These are phyloP conservation scores for Arachnopeziza araneosa DNA, from an alignment of 2,329 filamentous ascomycete genomes.

Conservation along the genomic window DNA sequence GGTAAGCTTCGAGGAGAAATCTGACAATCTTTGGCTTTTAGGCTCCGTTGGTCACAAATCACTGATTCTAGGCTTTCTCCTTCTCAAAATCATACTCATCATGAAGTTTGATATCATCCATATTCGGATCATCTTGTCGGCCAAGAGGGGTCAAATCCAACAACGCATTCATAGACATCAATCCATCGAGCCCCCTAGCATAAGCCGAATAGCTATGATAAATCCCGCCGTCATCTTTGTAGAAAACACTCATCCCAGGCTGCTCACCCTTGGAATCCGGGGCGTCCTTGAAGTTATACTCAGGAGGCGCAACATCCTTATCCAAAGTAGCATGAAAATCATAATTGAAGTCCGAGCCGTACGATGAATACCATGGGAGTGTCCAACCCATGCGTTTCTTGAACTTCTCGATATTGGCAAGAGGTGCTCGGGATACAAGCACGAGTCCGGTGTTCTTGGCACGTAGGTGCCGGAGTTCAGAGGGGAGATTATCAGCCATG, in stretches of 20 bases:
- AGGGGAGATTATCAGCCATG: constrained; percentile 35
- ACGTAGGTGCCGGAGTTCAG: constrained; percentile 32
- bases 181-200: constrained; percentile 30
- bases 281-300: constrained; percentile 13
- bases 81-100: constrained; percentile 14
- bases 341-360: constrained; percentile 35
- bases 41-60: too few species aligned
- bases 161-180: constrained; percentile 28
- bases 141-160: constrained; percentile 34
- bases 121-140: constrained; percentile 23
- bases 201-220: constrained; percentile 37
- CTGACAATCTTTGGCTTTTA: background rate
- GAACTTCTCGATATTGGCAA: constrained; percentile 34
- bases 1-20: background rate
- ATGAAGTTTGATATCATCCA: constrained; percentile 13
- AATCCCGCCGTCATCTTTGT: constrained; percentile 28
- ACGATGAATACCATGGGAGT: constrained; percentile 37
- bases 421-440: constrained; percentile 35
- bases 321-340: constrained; percentile 36
- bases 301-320: constrained; percentile 20
- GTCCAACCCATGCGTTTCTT: constrained; percentile 36
- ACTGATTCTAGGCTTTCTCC: background rate
- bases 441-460: constrained; percentile 35
- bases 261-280: constrained; percentile 27
- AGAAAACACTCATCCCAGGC: constrained; percentile 35